Conservation (phyloP, 1,139 yeast species). For the Suhomyces panamericanus region DNA sequence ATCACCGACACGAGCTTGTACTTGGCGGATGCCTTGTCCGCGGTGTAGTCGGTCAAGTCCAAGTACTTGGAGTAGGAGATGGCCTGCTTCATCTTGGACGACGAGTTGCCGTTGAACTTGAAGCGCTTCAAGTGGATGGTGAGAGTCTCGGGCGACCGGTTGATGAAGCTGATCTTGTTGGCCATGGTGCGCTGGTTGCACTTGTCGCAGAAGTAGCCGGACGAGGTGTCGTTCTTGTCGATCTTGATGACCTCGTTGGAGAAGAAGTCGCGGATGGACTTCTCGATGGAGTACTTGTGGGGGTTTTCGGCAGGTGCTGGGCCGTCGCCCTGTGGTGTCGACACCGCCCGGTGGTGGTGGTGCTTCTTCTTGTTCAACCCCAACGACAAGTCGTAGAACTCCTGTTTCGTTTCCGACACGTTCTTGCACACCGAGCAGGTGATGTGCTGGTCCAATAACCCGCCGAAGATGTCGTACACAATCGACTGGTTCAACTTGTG, state of each 20-base stretch:
- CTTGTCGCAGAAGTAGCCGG: conserved; percentile 83
- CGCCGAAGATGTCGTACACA: conserved; percentile 92
- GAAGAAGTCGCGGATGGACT: conserved; percentile 77
- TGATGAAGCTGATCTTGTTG: conserved; percentile 68
- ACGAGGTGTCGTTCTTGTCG: conserved; percentile 58
- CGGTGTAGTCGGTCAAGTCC: conserved; percentile 68
- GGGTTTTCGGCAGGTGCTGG: conserved; percentile 14
- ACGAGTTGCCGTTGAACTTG: conserved; percentile 73
- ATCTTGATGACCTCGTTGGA: conserved; percentile 72
- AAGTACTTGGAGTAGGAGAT: conserved; percentile 77
- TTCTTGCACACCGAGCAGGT: conserved; percentile 79
- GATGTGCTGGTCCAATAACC: conserved; percentile 78
- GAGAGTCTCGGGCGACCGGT: conserved; percentile 84
- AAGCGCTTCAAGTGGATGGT: conserved; percentile 86
- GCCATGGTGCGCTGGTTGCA: conserved; percentile 81
- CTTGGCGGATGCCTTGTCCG: conserved; percentile 46
- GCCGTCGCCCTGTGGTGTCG: conserved; percentile 3
- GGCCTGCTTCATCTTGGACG: conserved; percentile 85
- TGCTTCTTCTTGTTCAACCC: conserved; percentile 56
- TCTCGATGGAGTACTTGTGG: conserved; percentile 61
- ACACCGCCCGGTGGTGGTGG: no score
- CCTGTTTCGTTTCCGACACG: conserved; percentile 87
- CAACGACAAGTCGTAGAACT: conserved; percentile 86
- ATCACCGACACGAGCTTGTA: conserved; percentile 84
- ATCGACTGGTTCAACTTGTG: conserved; percentile 77